A percentile compares a stretch with the other conserved stretches of the same genome.
Conservation (phyloP, 192 early-diverging fungal genomes). For the Gamsiella multidivaricata region DNA sequence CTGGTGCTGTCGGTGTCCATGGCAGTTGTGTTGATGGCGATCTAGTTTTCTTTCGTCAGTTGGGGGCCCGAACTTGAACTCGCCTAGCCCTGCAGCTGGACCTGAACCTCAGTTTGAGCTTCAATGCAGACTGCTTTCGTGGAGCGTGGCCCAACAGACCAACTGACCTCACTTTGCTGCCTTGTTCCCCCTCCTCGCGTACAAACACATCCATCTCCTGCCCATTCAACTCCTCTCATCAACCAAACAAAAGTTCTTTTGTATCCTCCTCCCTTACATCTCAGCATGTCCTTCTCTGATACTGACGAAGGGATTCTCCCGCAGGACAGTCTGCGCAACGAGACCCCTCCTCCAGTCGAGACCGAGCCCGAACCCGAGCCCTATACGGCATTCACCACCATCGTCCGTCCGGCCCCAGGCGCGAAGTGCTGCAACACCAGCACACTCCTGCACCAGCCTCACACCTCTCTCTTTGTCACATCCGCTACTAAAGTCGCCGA, state of each 20-base stretch:
- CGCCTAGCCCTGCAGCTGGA: no score
- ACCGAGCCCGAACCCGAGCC: slow-evolving; percentile 6
- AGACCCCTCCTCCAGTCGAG: slow-evolving; percentile 1
- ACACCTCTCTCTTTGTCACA: slow-evolving; percentile 59
- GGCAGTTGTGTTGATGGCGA: neutral
- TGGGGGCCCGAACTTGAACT: no score
- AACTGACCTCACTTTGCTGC: neutral
- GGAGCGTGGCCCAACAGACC: neutral
- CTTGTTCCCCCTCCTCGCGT: neutral
- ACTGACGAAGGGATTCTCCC: slow-evolving; percentile 11
- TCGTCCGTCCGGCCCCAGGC: slow-evolving; percentile 44
- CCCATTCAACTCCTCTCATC: neutral
- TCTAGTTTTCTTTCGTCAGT: no score
- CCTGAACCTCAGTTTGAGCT: no score
- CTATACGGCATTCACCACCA: slow-evolving; percentile 49
- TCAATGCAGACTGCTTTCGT: no score
- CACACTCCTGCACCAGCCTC: slow-evolving; percentile 47
- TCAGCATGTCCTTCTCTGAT: slow-evolving; percentile 42
- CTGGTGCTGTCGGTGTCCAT: slow-evolving; percentile 7
- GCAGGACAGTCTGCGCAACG: slow-evolving; percentile 3
- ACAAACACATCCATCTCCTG: neutral
- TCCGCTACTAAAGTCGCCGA: slow-evolving; percentile 62
- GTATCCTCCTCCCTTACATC: neutral
- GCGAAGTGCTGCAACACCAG: slow-evolving; percentile 53
- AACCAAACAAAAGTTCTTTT: neutral